Percentiles rank a stretch among this genome's conserved stretches.
Evolutionary conservation across 2,329 filamentous ascomycete genomes (phyloP).

Genomic region (Microcera coccophila): DNA sequence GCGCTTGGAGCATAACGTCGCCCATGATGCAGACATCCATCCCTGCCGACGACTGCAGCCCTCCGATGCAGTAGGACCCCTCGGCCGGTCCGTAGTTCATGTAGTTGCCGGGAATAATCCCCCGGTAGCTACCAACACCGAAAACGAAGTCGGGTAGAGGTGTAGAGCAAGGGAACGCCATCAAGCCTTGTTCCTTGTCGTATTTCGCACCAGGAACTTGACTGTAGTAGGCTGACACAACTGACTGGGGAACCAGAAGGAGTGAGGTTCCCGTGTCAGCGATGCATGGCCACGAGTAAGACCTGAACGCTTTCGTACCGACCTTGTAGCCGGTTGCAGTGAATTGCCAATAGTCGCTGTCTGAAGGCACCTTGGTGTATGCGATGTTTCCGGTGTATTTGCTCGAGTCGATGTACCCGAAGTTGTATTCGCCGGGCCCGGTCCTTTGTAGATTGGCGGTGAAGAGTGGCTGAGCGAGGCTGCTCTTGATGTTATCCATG

Average conservation of each 20-base stretch:
- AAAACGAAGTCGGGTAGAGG: slow-evolving; percentile 43
- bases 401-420: slow-evolving; percentile 49
- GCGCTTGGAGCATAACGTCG: slow-evolving; percentile 41
- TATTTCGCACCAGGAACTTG: slow-evolving; percentile 50
- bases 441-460: slow-evolving; percentile 34
- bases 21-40: slow-evolving; percentile 39
- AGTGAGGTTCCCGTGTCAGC: slow-evolving; percentile 70
- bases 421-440: slow-evolving; percentile 37
- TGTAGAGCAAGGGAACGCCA: slow-evolving; percentile 54
- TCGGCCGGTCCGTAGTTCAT: slow-evolving; percentile 35
- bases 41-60: slow-evolving; percentile 36
- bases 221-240: slow-evolving; percentile 58
- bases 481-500: slow-evolving; percentile 33
- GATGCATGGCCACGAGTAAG: slow-evolving; percentile 48
- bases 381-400: slow-evolving; percentile 56
- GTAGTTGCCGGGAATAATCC: slow-evolving; percentile 34
- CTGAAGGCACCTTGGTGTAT: slow-evolving; percentile 50
- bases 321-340: slow-evolving; percentile 53
- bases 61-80: slow-evolving; percentile 32
- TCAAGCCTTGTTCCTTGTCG: slow-evolving; percentile 47
- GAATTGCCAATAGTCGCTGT: slow-evolving; percentile 61
- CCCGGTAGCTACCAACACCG: slow-evolving; percentile 33
- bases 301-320: slow-evolving; percentile 31
- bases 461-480: slow-evolving; percentile 32
- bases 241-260: slow-evolving; percentile 51